Base-by-base conservation (phyloP, 2,329 filamentous ascomycete species). In the Xylaria sp. region DNA sequence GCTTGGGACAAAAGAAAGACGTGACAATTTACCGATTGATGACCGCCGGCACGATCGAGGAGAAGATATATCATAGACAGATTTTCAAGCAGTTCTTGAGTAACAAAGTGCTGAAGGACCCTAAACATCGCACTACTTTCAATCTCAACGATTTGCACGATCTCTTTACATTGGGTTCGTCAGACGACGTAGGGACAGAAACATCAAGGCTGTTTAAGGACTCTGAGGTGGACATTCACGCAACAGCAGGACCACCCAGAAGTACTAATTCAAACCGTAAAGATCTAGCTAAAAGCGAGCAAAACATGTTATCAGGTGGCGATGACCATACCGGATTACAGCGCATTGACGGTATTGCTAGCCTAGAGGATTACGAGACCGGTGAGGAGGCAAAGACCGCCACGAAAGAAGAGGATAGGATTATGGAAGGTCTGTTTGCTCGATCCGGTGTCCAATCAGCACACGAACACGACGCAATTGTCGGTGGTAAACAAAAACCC, bases 81-180 rank as follows among this genome's bases (percentile, higher is more conserved):
- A 96, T 99, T 60, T 99, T 97, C 85, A 99, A 99, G 80, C 95
- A 98, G 75, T 98, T 98, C 77, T 85, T 99, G 70, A 96, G 94
- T 3, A 97, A 98, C 82, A 98, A 98, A 79, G 94, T 99, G 6
- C 81, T 99, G 60, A 94, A 92, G 74, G 95, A 99, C 75, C 94
- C 96, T 0, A 97, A 97, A 76, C 94, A 98, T 79, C 90, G 93
- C 25, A 93, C 96, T 72, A 94, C 92, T 0, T 97, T 98, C 79
- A 93, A 97, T 67, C 86, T 97, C 75, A 92, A 91, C 67, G 94
- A 98, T 75, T 82, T 99, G 18, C 93, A 98, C 73, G 95, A 99
- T 78, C 85, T 99, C 0, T 99, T 99, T 79, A 93, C 90, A 0
- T 85, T 97, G 1, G 92, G 90, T 23, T 86, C 87, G 16, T 87